Percentiles rank a stretch among this genome's conserved stretches.
Evolutionary conservation across 2,329 filamentous ascomycete genomes (phyloP).

Genomic region (Colletotrichum tofieldiae): DNA sequence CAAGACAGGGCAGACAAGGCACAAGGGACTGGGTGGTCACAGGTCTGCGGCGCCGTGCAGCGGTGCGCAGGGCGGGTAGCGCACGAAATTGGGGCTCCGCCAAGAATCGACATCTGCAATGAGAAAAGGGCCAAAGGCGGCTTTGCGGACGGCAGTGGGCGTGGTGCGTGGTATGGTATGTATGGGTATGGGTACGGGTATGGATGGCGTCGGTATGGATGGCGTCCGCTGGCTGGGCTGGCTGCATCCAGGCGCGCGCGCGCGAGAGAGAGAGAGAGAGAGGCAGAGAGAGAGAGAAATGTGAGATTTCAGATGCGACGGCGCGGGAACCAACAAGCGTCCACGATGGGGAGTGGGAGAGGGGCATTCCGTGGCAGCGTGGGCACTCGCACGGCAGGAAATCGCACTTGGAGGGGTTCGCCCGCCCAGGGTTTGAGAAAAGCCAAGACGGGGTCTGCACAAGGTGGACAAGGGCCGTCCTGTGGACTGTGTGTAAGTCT

Average conservation of each 20-base stretch:
- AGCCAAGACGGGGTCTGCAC: conserved; percentile 41
- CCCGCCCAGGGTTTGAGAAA: conserved; percentile 28
- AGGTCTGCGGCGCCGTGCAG: conserved; percentile 11
- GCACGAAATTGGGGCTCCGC: conserved; percentile 17
- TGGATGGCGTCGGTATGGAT: neutral
- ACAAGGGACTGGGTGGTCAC: conserved; percentile 1
- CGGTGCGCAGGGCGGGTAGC: conserved; percentile 9
- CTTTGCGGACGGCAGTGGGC: conserved; percentile 33
- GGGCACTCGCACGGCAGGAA: neutral
- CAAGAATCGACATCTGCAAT: conserved; percentile 34
- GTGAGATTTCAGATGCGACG: conserved; percentile 40
- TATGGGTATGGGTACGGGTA: no score
- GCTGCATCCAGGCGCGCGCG: conserved; percentile 34
- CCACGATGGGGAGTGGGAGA: neutral
- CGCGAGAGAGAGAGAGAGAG: conserved; percentile 33
- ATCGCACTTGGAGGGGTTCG: conserved; percentile 18
- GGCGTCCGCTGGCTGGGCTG: conserved; percentile 15
- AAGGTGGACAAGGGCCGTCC: conserved; percentile 38
- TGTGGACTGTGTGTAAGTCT: conserved; percentile 37
- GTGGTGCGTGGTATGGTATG: neutral
- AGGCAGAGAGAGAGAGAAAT: conserved; percentile 32
- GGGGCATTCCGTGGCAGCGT: conserved; percentile 15
- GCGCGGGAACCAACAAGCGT: conserved; percentile 2
- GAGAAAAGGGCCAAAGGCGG: conserved; percentile 27
- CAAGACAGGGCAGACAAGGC: conserved; percentile 1